Base-by-base conservation (phyloP, 2,329 filamentous ascomycete species). In the Fusarium sp. region DNA sequence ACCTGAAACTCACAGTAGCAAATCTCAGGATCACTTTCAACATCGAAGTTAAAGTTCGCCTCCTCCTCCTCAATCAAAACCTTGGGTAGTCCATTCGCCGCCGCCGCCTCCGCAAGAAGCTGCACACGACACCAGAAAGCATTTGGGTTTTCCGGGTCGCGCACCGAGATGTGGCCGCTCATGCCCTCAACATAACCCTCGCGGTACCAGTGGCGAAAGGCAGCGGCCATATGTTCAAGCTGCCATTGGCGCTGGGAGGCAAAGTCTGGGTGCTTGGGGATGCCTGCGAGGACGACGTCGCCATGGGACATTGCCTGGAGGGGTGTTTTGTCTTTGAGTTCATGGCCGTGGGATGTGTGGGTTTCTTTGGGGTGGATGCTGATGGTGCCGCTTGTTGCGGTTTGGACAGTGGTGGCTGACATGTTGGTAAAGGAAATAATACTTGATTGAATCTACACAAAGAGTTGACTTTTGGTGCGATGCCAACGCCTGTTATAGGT, bases 171-270 rank as follows among this genome's bases (percentile, higher is more conserved):
- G 76, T 92, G 89, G 1, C 90, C 90, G 27, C 83, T 83, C 81
- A 91, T 90, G 55, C 90, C 90, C 77, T 92, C 90, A 1, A 86
- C 88, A 77, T 87, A 91, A 49, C 87, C 88, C 70, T 87, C 85
- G 46, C 88, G 84, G 2, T 88, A 82, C 75, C 90, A 92, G 73
- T 90, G 84, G 27, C 90, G 87, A 77, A 92, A 92, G 6, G 88
- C 88, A 5, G 85, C 84, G 8, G 88, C 87, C 81, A 90, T 89
- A 74, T 91, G 88, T 37, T 86, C 83, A 6, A 90, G 81, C 49
- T 73, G 72, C 73, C 73, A 75, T 40, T 74, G 63, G n/a, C 74
- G 65, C 11, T 76, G 71, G 0, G 68, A 68, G 1, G 62, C 45
- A 50, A 75, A 75, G 47, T 74, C 49, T 3, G 66, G 61, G 35